Base-by-base conservation (phyloP, 1,139 yeast species). In the Candida gigantensis region DNA sequence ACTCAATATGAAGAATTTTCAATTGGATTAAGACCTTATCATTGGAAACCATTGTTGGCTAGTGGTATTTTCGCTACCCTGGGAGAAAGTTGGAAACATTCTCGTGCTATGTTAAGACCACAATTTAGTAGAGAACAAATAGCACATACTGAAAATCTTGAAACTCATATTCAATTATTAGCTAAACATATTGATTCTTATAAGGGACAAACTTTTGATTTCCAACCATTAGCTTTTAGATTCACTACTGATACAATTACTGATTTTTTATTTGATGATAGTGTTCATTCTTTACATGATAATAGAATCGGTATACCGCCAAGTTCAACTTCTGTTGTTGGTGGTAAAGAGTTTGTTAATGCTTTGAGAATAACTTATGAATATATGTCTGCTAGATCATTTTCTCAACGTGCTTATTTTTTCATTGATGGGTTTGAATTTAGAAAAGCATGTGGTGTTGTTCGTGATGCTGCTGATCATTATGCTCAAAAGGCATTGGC, bases 41-140 rank as follows among this genome's bases (percentile, higher is more conserved):
- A 57, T 25, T 62, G 73, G 44, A 46, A 45, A 28, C 72, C 76
- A 4, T 51, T 72, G 16, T 58, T 75, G 35, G 81, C 81, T 3
- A 70, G 70, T 37, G 81, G 81, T 3, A 73, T 76, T 41, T 76
- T 76, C 56, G 74, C 80, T 2, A 60, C 71, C 24, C 75, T 72
- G 37, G 78, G 79, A n/a, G 66, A 58, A 19, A 75, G 71, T 3
- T 76, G 81, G 81, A 69, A 72, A 45, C 78, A 74, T 46, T 63
- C 76, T 23, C 60, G 81, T 33, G 69, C 76, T 3, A 54, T 76
- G 65, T 62, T 76, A 46, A 60, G 81, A 36, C 81, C 81, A 0
- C 78, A 74, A 51, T 76, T 76, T 50, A 58, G 72, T 14, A 59
- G 75, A 34, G 78, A 73, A 45, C 75, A 73, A 46, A 65, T 76